phyloP scores from a whole-genome alignment of 1,284 basidiomycete species.

The Sporisorium graminicola region DNA sequence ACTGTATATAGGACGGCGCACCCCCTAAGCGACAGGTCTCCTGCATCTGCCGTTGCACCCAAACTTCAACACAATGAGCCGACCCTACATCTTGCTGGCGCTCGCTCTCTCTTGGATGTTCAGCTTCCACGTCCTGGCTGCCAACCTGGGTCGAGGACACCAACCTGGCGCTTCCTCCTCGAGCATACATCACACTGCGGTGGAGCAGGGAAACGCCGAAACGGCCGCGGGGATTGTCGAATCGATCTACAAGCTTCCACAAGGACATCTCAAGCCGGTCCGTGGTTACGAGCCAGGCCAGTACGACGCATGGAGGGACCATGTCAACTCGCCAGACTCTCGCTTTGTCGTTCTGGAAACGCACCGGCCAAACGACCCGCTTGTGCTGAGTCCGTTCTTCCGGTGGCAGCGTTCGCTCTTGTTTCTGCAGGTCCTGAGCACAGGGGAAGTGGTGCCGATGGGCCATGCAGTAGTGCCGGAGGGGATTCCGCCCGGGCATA shows the following conservation, averaged over 20 bases:
- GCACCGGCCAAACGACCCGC: background rate
- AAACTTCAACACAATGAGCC: background rate
- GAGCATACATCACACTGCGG: background rate
- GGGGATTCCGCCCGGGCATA: conserved; percentile 12
- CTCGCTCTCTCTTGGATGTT: background rate
- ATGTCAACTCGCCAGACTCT: background rate
- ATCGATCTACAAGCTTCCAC: background rate
- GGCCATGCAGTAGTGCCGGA: conserved; percentile 18
- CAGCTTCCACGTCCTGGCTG: background rate
- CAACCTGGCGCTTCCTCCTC: background rate
- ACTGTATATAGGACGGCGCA: too few relatives aligned
- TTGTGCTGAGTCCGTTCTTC: background rate
- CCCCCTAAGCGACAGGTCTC: too few relatives aligned
- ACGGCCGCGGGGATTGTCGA: background rate
- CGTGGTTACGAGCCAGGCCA: background rate
- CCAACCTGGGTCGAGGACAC: background rate
- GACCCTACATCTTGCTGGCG: background rate
- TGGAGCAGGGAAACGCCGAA: background rate
- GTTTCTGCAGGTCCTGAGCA: conserved; percentile 2
- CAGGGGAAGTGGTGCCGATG: background rate
- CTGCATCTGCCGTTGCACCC: background rate
- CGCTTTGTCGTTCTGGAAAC: conserved; percentile 2
- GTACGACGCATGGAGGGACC: background rate
- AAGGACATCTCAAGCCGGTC: conserved; percentile 5
- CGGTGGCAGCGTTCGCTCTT: background rate